These are phyloP conservation scores for Alternaria infectoria DNA, from an alignment of 2,329 filamentous ascomycete species.

Conservation along the genomic window DNA sequence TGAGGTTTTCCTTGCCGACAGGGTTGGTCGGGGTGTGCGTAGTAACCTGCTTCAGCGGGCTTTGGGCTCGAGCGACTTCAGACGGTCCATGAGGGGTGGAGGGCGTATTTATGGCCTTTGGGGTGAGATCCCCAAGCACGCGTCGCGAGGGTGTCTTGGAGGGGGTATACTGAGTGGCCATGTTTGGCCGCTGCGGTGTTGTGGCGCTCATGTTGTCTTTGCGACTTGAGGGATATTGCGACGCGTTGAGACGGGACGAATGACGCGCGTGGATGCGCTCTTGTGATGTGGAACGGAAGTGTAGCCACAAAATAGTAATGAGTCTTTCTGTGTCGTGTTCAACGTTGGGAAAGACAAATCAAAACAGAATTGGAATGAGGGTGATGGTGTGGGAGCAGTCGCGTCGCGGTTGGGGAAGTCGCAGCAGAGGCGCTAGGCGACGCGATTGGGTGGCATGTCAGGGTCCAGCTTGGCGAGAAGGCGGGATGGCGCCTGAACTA, in stretches of 20 bases:
- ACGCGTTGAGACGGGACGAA: slow-evolving; percentile 29
- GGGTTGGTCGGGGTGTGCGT: slow-evolving; percentile 30
- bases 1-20: slow-evolving; percentile 40
- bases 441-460: slow-evolving; percentile 23
- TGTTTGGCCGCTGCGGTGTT: slow-evolving; percentile 29
- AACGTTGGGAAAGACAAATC: not conserved
- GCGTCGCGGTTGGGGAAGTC: slow-evolving; percentile 30
- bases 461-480: slow-evolving; percentile 20
- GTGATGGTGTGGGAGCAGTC: slow-evolving; percentile 25
- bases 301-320: slow-evolving; percentile 8
- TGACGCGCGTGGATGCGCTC: slow-evolving; percentile 9
- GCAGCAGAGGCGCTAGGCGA: slow-evolving; percentile 17
- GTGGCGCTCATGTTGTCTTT: slow-evolving; percentile 27
- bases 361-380: not conserved
- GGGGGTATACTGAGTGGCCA: slow-evolving; percentile 35
- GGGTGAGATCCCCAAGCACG: slow-evolving; percentile 44
- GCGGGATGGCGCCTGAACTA: slow-evolving; percentile 4
- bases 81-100: slow-evolving; percentile 32
- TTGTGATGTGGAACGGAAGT: not conserved
- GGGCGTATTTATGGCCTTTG: slow-evolving; percentile 43
- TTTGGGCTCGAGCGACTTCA: slow-evolving; percentile 34
- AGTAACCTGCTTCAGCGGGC: slow-evolving; percentile 44
- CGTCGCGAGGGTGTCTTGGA: slow-evolving; percentile 41
- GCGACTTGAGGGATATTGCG: slow-evolving; percentile 15
- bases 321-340: not conserved